phyloP scores from a whole-genome alignment of 2,329 filamentous ascomycete genomes.

The Neodidymelliopsis sp. region DNA sequence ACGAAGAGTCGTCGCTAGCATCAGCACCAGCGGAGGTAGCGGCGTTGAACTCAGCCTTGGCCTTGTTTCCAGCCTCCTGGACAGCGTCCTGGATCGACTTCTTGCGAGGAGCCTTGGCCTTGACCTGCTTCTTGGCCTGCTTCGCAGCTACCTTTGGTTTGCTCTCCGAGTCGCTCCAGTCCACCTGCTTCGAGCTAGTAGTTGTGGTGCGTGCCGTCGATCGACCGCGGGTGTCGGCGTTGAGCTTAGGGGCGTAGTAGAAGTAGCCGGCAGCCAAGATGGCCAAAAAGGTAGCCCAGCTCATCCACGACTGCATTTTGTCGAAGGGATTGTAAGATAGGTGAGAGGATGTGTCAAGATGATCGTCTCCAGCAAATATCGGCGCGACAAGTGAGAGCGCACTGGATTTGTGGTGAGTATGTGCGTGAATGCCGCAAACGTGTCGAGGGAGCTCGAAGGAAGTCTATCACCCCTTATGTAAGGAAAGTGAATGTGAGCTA shows the following conservation, averaged over 20 bases:
- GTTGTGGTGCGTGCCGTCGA: slow-evolving; percentile 35
- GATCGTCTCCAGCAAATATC: slow-evolving; percentile 2
- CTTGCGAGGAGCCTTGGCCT: slow-evolving; percentile 46
- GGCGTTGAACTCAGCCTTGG: slow-evolving; percentile 37
- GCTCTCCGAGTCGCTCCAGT: slow-evolving; percentile 39
- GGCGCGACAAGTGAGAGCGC: slow-evolving; percentile 2
- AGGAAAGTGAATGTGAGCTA: slow-evolving; percentile 19
- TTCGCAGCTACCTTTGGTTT: slow-evolving; percentile 38
- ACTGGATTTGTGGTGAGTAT: slow-evolving; percentile 2
- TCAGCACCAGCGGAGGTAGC: slow-evolving; percentile 76
- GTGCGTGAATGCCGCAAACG: slow-evolving; percentile 1
- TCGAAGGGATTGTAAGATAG: neutral
- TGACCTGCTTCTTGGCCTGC: slow-evolving; percentile 32
- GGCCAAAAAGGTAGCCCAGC: slow-evolving; percentile 44
- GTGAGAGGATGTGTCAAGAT: neutral
- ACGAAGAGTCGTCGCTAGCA: slow-evolving; percentile 80
- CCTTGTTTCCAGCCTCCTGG: slow-evolving; percentile 45
- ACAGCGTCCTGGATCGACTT: slow-evolving; percentile 46
- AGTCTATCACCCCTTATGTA: slow-evolving; percentile 19
- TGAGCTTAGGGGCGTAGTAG: slow-evolving; percentile 40
- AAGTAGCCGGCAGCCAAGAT: slow-evolving; percentile 37
- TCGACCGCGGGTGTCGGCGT: slow-evolving; percentile 36
- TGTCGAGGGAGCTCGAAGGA: slow-evolving; percentile 18
- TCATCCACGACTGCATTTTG: slow-evolving; percentile 45
- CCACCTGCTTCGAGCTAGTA: slow-evolving; percentile 29